Evolutionary conservation across 106 monocot species (phyloP).

Genomic region (Allium cepa): DNA sequence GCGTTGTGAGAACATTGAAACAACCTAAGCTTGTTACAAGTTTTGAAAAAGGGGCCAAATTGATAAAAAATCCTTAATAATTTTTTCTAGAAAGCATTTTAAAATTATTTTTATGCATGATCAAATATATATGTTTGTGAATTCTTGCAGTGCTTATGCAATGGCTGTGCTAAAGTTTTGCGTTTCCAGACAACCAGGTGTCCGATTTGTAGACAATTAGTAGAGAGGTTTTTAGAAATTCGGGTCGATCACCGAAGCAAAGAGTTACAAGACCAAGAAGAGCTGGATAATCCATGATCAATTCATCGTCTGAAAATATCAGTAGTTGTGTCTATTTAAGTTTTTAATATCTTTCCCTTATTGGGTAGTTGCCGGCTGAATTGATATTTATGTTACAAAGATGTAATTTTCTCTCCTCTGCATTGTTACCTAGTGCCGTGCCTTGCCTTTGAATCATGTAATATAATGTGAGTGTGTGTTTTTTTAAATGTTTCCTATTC

Average conservation of each 20-base stretch:
- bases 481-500: too few relatives aligned
- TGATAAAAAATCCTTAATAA: not conserved
- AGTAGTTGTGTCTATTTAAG: not conserved
- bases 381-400: not conserved
- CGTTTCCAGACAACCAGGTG: slow-evolving; percentile 50
- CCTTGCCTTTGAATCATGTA: not conserved
- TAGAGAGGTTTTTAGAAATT: slow-evolving; percentile 52
- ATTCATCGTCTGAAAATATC: not conserved
- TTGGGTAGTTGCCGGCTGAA: slow-evolving; percentile 3
- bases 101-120: not conserved
- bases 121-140: not conserved
- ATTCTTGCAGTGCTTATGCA: slow-evolving; percentile 54
- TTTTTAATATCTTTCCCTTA: not conserved
- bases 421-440: not conserved
- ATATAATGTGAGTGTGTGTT: too few relatives aligned
- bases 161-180: slow-evolving; percentile 53
- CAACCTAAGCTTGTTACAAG: not conserved
- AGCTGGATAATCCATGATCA: not conserved
- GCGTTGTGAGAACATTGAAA: not conserved
- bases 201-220: slow-evolving; percentile 58
- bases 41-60: not conserved
- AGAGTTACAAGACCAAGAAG: slow-evolving; percentile 3
- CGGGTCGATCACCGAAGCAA: slow-evolving; percentile 7
- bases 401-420: slow-evolving; percentile 2
- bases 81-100: not conserved